Conservation (phyloP, 1,139 yeast genomes). For the Geotrichum carabidarum region DNA sequence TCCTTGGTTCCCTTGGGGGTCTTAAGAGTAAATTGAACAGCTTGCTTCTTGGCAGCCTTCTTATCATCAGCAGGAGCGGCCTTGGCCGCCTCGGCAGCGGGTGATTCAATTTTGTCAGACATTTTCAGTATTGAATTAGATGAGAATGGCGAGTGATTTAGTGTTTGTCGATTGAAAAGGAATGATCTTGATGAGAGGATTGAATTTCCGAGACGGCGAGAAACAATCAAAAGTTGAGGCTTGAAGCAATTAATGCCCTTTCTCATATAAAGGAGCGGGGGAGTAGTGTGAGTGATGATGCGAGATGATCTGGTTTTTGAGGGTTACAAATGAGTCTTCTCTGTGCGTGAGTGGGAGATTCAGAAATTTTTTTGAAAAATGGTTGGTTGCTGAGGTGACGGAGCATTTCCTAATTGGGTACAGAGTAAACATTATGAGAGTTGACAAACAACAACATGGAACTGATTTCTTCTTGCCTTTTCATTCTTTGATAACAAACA, state of each 20-base stretch:
- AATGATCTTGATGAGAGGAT: neutral
- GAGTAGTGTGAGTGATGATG: neutral
- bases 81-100: slow-evolving; percentile 18
- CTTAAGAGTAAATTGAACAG: slow-evolving; percentile 61
- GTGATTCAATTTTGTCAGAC: slow-evolving; percentile 10
- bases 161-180: neutral
- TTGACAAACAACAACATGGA: slow-evolving; percentile 1
- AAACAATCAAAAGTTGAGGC: no score
- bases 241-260: neutral
- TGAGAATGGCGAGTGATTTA: neutral
- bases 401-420: neutral
- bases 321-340: slow-evolving; percentile 7
- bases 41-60: slow-evolving; percentile 22
- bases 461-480: neutral
- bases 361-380: neutral
- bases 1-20: slow-evolving; percentile 95
- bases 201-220: neutral
- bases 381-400: slow-evolving; percentile 11
- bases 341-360: neutral
- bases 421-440: neutral
- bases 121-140: neutral
- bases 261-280: neutral
- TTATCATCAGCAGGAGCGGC: slow-evolving; percentile 15
- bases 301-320: neutral
- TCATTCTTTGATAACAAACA: neutral